Base-by-base conservation (phyloP, 1,284 basidiomycete species). In the Pseudozyma sp. region DNA sequence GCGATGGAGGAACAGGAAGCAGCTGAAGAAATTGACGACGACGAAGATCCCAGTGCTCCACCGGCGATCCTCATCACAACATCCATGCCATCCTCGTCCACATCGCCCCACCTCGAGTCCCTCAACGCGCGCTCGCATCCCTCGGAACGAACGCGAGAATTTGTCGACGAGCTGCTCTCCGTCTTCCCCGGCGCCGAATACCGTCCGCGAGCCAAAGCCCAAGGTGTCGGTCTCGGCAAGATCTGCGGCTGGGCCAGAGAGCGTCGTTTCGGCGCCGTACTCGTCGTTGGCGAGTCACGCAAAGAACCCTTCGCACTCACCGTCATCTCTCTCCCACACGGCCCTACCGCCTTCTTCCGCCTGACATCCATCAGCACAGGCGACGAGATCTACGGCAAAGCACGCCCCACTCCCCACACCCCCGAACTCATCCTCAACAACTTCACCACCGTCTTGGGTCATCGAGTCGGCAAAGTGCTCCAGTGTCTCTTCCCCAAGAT, bases 401-500 rank as follows among this genome's bases (percentile, higher is more conserved):
- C 94, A 34, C 89, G 92, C 65, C 90, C 94, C 14, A 96, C 96
- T 0, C 89, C 93, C 0, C 97, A 99, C 85, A 89, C 92, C 69
- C 97, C 97, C 29, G 97, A 99, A 85, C 90, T 99, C 39, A 93
- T 99, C 47, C 88, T 99, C 29, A 98, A 98, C 85, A 92, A 92
- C 79, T 98, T 99, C 81, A 92, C 93, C 6, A 99, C 97, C 2
- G 90, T 94, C 4, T 89, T 99, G 10, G 97, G 97, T 60, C 92
- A 97, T 83, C 90, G 91, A 7, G 91, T 98, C 59, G 97, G 97
- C 9, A 89, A 92, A 34, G 91, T 99, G 87, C 94, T 99, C 85
- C 96, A 97, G 79, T 93, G 93, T 1, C 88, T 96, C 24, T 99
- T 99, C 87, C 97, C 97, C 14, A 92, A 93, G 14, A 88, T 97